Percentiles rank a stretch among this genome's conserved stretches.
phyloP scores from a whole-genome alignment of 208 protist genomes.

The Acanthamoeba royreba region DNA sequence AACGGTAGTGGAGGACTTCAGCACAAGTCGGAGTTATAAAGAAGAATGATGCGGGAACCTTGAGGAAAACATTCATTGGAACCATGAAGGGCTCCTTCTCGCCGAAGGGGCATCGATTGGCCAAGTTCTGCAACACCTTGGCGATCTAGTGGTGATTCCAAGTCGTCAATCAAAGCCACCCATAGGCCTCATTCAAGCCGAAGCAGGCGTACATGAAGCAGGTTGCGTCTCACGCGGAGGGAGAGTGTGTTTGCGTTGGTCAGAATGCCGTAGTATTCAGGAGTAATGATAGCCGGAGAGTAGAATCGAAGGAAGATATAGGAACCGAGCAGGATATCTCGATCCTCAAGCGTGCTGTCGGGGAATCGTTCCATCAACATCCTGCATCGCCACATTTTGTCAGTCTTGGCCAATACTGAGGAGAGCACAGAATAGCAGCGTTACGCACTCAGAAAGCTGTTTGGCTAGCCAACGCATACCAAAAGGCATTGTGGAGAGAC shows the following conservation, averaged over 20 bases:
- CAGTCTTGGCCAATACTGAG: neutral
- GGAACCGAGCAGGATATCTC: neutral
- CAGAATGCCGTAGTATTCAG: conserved; percentile 34
- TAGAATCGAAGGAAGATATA: conserved; percentile 46
- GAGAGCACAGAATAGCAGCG: too few relatives aligned
- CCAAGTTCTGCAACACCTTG: conserved; percentile 26
- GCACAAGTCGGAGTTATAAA: neutral
- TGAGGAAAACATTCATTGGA: conserved; percentile 27
- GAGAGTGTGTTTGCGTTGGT: neutral
- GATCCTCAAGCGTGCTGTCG: neutral
- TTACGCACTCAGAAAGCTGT: conserved; percentile 3
- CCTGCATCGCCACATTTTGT: neutral
- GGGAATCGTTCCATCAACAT: neutral
- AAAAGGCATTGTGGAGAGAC: conserved; percentile 19
- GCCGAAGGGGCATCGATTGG: conserved; percentile 1
- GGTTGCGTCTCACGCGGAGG: conserved; percentile 1
- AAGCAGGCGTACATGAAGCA: neutral
- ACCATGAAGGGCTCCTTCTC: conserved; percentile 43
- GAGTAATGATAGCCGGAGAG: conserved; percentile 26
- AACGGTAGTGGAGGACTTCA: neutral
- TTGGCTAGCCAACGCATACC: conserved; percentile 41
- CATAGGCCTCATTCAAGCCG: neutral
- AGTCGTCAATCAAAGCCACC: neutral
- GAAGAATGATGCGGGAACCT: too few relatives aligned
- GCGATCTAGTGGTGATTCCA: too few relatives aligned